Base-by-base conservation (phyloP, 2,329 filamentous ascomycete species). In the Teratosphaeria pseudoeucalypti region DNA sequence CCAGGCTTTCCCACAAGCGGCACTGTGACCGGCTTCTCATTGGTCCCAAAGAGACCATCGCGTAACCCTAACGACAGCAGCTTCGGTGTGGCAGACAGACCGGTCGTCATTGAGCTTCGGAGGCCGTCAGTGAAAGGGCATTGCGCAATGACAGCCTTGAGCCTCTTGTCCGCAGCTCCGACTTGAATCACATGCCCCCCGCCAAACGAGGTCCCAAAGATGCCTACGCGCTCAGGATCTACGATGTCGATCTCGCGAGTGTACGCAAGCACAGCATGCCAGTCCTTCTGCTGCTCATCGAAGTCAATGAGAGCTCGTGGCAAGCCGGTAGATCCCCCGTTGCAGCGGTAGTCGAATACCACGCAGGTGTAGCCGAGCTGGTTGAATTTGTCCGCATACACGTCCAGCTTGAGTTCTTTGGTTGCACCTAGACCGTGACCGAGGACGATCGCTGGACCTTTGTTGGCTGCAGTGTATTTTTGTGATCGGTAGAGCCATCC, bases 161-260 rank as follows among this genome's bases (percentile, higher is more conserved):
- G 72, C 19, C 75, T 65, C 34, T 67, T 67, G 60, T 78, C 75
- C 2, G 70, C 65, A 16, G 76, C 75, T 26, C 68, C 74, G 53
- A 75, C 70, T 57, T 65, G 67, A 1, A 78, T 62, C 6, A 73
- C 73, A 66, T 77, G 71, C n/a, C 74, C 75, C 29, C 74, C 75
- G 59, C 67, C 70, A 61, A 73, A 73, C 11, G 69, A 70, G 55
- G 61, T 67, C 11, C 74, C 75, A 72, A 74, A 77, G 26, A 76
- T 65, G 14, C 68, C 73, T 57, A 76, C 71, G 47, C 66, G 71
- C 11, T 66, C 54, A 2, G 61, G 32, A 62, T 74, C 66, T 2
- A 76, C 70, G 29, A 74, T 66, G 2, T 60, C 27, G 16, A 65
- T 57, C 7, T 66, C 65, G 53, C 71, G 70, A 6, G 70, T 69